Evolutionary conservation across 768 basidiomycete genomes (phyloP).

Genomic region (Mrakia hoshinonis): DNA sequence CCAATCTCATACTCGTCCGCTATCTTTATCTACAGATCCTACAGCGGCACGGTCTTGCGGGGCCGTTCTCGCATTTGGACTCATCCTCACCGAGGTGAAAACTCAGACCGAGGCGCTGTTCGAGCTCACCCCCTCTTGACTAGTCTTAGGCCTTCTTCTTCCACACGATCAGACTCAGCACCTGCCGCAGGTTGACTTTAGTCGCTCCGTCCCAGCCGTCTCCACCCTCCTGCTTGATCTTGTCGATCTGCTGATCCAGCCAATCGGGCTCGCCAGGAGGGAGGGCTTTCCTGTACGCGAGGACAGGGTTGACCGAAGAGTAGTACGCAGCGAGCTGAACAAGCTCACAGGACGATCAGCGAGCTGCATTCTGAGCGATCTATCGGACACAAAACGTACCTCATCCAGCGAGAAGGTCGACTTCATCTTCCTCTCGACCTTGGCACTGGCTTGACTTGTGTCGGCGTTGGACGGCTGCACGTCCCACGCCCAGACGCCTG

Average conservation of each 20-base stretch:
- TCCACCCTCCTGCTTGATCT: constrained; percentile 11
- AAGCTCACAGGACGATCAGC: neutral
- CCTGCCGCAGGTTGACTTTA: constrained; percentile 8
- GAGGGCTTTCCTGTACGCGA: constrained; percentile 14
- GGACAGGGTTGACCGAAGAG: constrained; percentile 21
- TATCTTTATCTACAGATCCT: too few species aligned
- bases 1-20: too few species aligned
- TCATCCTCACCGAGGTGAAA: too few species aligned
- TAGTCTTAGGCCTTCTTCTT: constrained; percentile 17
- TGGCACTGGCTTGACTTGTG: neutral
- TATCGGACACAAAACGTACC: neutral
- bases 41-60: too few species aligned
- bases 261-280: constrained; percentile 11
- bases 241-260: neutral
- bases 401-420: constrained; percentile 11
- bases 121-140: neutral
- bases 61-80: too few species aligned
- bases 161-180: constrained; percentile 22
- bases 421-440: neutral
- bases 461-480: neutral
- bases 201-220: constrained; percentile 2
- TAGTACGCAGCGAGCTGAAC: constrained; percentile 10
- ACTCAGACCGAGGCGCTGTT: too few species aligned
- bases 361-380: too few species aligned
- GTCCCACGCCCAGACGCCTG: constrained; percentile 7